Base-by-base conservation (phyloP, 2,329 filamentous ascomycete species). In the Beauveria pseudobassiana region DNA sequence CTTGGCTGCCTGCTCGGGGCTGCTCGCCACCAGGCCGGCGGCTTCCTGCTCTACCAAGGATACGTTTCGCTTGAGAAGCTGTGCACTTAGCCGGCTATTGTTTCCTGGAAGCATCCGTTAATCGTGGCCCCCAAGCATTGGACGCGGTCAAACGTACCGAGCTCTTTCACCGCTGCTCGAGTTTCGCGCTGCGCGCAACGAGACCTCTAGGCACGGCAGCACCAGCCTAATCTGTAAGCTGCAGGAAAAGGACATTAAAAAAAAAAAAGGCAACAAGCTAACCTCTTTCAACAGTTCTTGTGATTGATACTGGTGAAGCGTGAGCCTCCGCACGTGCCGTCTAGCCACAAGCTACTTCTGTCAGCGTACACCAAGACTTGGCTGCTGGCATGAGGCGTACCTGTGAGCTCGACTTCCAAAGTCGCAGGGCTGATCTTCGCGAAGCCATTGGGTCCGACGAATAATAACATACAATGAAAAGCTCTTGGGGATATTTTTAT, bases 241-340 rank as follows among this genome's bases (percentile, higher is more conserved):
- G 16, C 28, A 3, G 14, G n/a, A 14, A 10, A 7, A 22, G 26
- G 6, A 28, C 7, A 2, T 3, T 16, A 5, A 9, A 5, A 3
- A 5, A 6, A n/a, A n/a, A n/a, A 1, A 9, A 5, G 1, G 7
- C 18, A 16, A 28, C 1, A 5, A 14, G 51, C 61, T 16, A 56
- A 71, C 71, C 28, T 71, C 55, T 63, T 54, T 63, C 3, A 73
- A 64, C 24, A 73, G 51, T 16, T 65, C 38, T 45, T 71, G 69
- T 2, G 71, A 70, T 49, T 73, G 67, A 48, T 68, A 66, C 46
- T 69, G 66, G 45, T 71, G 70, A 26, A 73, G 61, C 46, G 65
- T 72, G 12, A 73, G 63, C 18, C n/a, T 49, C 28, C 66, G 55
- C 18, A 54, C 45, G 34, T 67, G 65, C 43, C 63, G 63, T 14